Base-by-base conservation (phyloP, 1,284 basidiomycete species). In the Flammula alnicola region DNA sequence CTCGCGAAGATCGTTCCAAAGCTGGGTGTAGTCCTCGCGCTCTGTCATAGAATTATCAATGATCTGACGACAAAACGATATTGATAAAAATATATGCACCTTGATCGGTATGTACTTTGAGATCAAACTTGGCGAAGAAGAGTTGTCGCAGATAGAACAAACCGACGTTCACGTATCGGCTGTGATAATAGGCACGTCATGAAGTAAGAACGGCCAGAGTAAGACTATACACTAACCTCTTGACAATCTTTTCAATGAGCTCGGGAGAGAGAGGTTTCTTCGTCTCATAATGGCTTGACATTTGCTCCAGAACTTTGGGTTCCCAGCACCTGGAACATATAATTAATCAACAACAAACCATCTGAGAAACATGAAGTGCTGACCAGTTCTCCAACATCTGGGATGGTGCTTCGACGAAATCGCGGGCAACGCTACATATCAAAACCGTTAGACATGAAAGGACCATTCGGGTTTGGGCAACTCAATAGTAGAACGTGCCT, bases 351-450 rank as follows among this genome's bases (percentile, higher is more conserved):
- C 8, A 23, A 17, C 1, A 14, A 3, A 16, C 10, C 10, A 1
- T 11, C 16, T 17, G 3, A 22, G 32, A 17, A 12, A n/a, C 10
- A 8, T 19, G 26, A 8, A 26, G 27, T 8, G 37, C 72, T 6
- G 37, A 84, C 92, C 91, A 95, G 64, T 94, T 92, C 70, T 95
- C 93, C 52, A 94, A 74, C 92, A 94, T 93, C 70, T 94, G 91
- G 14, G 84, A 88, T 0, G 91, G 92, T 0, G 90, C 89, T 68
- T 93, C 91, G 5, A 91, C 91, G 58, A 94, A 95, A 69, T 95
- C 92, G 11, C 86, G 66, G 1, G 86, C 87, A 27, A 91, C 88
- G 33, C 79, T 81, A 40, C 20, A 8, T 10, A 19, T 17, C 33
- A 23, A 7, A 30, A 31, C 14, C 12, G 19, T 35, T 2, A 44